These are phyloP conservation scores for Pichia nakasei DNA, from an alignment of 805 yeast genomes.

Conservation along the genomic window DNA sequence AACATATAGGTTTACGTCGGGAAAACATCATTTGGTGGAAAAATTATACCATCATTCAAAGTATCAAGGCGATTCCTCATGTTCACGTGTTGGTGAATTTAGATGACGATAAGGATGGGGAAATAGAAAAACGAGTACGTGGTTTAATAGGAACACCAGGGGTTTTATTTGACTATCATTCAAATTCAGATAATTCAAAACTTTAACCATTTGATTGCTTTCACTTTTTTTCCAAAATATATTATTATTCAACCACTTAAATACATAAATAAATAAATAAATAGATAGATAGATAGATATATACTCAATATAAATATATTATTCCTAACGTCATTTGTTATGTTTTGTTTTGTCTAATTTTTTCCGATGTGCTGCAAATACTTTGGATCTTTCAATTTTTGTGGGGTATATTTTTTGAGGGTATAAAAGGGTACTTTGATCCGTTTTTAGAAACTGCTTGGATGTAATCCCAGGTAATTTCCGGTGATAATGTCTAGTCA, in stretches of 20 bases:
- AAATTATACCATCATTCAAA: conserved; percentile 62
- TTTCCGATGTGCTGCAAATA: neutral
- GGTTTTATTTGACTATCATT: conserved; percentile 6
- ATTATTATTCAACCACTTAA: too few species aligned
- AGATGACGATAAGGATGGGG: conserved; percentile 1
- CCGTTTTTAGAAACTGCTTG: neutral
- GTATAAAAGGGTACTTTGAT: neutral
- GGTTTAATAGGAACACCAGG: conserved; percentile 9
- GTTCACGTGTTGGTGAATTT: conserved; percentile 53
- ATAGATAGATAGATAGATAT: too few species aligned
- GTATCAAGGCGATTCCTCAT: conserved; percentile 59
- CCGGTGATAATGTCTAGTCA: neutral
- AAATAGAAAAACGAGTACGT: neutral
- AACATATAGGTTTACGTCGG: conserved; percentile 31
- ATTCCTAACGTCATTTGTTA: too few species aligned
- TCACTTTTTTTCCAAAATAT: too few species aligned
- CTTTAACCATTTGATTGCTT: neutral
- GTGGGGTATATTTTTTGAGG: neutral
- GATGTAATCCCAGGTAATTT: neutral
- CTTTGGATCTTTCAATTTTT: neutral
- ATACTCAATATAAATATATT: too few species aligned
- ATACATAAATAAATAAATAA: too few species aligned
- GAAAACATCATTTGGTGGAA: conserved; percentile 55
- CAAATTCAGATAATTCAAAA: conserved; percentile 1
- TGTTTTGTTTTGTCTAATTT: too few species aligned